phyloP scores from a whole-genome alignment of 2,329 filamentous ascomycete genomes.

The Talaromyces albobiverticillius region DNA sequence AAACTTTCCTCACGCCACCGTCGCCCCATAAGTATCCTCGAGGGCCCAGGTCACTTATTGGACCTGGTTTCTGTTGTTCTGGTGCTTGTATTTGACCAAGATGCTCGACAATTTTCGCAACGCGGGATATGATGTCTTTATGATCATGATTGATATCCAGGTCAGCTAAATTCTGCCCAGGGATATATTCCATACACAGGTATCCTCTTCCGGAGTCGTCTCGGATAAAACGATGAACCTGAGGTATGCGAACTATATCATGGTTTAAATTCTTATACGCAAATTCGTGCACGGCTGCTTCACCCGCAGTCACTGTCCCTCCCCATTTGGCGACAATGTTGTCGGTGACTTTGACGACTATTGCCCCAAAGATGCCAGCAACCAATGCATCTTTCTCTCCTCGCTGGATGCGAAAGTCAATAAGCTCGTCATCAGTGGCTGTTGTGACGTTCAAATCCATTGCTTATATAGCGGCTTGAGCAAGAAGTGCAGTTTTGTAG shows the following conservation, averaged over 20 bases:
- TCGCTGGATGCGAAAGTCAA: conserved; percentile 2
- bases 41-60: conserved; percentile 17
- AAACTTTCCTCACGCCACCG: conserved; percentile 15
- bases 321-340: conserved; percentile 21
- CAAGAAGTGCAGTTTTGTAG: neutral
- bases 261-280: conserved; percentile 18
- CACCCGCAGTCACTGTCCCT: conserved; percentile 16
- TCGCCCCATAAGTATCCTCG: conserved; percentile 23
- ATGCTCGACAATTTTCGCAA: conserved; percentile 19
- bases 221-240: conserved; percentile 21
- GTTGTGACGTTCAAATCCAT: neutral
- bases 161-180: conserved; percentile 17
- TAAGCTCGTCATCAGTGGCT: neutral
- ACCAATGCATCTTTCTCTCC: conserved; percentile 2
- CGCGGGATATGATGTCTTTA: conserved; percentile 15
- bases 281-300: conserved; percentile 22
- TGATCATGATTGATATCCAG: conserved; percentile 14
- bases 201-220: conserved; percentile 18
- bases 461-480: no score
- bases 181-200: conserved; percentile 26
- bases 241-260: conserved; percentile 20
- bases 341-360: conserved; percentile 15
- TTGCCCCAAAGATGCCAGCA: neutral
- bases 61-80: conserved; percentile 18
- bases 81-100: conserved; percentile 15